Evolutionary conservation across 2,329 filamentous ascomycete genomes (phyloP).

Genomic region (Ilyonectria destructans): DNA sequence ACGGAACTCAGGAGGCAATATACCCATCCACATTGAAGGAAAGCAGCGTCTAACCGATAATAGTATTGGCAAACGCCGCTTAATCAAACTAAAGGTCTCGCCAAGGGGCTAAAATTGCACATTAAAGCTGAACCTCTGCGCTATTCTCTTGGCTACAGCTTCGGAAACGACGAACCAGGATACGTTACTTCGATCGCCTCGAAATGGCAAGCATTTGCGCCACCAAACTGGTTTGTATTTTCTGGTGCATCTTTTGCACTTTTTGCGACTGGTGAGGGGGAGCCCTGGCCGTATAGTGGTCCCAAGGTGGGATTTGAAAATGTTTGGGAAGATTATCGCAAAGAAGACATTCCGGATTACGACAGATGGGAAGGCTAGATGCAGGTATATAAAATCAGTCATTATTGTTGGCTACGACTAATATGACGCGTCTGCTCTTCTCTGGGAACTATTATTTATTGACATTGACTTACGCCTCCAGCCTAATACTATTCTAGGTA

Average conservation of each 20-base stretch:
- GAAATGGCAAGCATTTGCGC: neutral
- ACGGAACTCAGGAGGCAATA: neutral
- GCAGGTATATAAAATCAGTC: no score
- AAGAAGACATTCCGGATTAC: slow-evolving; percentile 39
- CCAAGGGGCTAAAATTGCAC: slow-evolving; percentile 34
- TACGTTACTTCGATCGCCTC: slow-evolving; percentile 41
- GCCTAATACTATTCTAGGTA: no score
- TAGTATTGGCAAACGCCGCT: neutral
- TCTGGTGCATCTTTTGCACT: slow-evolving; percentile 33
- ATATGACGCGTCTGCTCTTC: no score
- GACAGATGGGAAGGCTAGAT: neutral
- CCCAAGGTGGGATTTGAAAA: slow-evolving; percentile 42
- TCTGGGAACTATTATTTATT: no score
- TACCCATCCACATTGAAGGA: no score
- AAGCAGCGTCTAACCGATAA: no score
- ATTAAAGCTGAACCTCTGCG: slow-evolving; percentile 42
- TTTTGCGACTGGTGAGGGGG: slow-evolving; percentile 43
- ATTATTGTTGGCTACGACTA: no score
- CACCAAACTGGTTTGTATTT: slow-evolving; percentile 37
- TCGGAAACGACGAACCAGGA: slow-evolving; percentile 10
- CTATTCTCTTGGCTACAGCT: slow-evolving; percentile 46
- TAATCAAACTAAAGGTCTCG: neutral
- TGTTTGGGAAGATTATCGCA: slow-evolving; percentile 41
- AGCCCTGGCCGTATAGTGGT: slow-evolving; percentile 43
- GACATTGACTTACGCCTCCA: no score